phyloP scores from a whole-genome alignment of 192 early-diverging fungal species.

The Paraglomus brasilianum region DNA sequence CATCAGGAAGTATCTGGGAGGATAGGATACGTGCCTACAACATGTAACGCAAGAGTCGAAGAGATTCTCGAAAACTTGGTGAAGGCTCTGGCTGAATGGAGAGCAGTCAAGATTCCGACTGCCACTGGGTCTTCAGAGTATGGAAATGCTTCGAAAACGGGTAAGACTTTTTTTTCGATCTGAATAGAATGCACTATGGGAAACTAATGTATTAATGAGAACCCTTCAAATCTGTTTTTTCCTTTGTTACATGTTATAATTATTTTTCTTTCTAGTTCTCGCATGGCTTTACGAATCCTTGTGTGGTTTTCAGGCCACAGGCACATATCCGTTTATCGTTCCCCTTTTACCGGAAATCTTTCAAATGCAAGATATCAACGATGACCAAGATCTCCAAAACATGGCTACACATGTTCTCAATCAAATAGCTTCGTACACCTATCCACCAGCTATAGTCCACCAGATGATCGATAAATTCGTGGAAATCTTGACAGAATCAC shows the following conservation, averaged over 20 bases:
- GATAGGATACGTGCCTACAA: constrained; percentile 36
- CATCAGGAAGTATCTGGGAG: constrained; percentile 22
- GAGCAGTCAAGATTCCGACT: constrained; percentile 39
- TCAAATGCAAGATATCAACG: constrained; percentile 68
- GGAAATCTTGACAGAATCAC: constrained; percentile 47
- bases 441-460: constrained; percentile 53
- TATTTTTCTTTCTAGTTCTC: constrained; percentile 48
- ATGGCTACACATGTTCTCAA: constrained; percentile 51
- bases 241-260: not conserved
- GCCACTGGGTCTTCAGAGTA: constrained; percentile 58
- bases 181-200: not conserved
- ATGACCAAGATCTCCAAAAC: constrained; percentile 70
- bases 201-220: not conserved
- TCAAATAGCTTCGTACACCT: constrained; percentile 51
- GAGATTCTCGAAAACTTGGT: constrained; percentile 37
- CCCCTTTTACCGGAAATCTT: constrained; percentile 58
- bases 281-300: constrained; percentile 65
- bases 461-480: constrained; percentile 57
- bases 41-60: constrained; percentile 32
- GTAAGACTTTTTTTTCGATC: constrained; percentile 39
- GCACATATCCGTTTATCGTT: constrained; percentile 57
- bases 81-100: constrained; percentile 41
- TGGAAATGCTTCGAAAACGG: constrained; percentile 72
- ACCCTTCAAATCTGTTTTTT: not conserved
- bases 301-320: constrained; percentile 47